Base-by-base conservation (phyloP, 2,329 filamentous ascomycete genomes). In the Xenoacremonium recifei region DNA sequence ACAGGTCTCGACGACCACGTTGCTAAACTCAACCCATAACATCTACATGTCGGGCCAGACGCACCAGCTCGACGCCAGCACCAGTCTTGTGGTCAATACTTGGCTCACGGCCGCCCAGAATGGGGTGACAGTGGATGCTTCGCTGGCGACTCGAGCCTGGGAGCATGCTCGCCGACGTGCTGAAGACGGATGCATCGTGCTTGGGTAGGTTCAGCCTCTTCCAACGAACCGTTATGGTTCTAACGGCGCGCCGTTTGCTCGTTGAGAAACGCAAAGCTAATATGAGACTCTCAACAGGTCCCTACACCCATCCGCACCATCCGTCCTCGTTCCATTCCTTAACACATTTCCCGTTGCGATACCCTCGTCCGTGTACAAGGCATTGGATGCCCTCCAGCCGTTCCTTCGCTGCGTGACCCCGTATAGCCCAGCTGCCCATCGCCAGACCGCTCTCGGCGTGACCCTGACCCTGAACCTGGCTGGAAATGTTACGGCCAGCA, bases 141-240 rank as follows among this genome's bases (percentile, higher is more conserved):
- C 86, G 17, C 69, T 99, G 37, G 87, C 88, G 13, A 75, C 81
- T 39, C 82, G 89, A 62, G 90, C 91, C 3, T 99, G 93, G 92
- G 93, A 99, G 69, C 93, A 99, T 73, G 92, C 93, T 42, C 81
- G 92, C 54, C 83, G 93, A 48, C 82, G 93, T 70, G 93, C 93
- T 31, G 93, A 99, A 65, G 93, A 99, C 70, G 91, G 89, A 13
- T 96, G 91, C 62, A 87, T 99, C 50, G 76, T 97, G 40, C 69
- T 99, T 53, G 87, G 87, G 89, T 95, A 75, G 54, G 82, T n/a
- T 20, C 21, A 2, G 21, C 6, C 20, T 16, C 1, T 38, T 4
- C 6, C n/a, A 1, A 6, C n/a, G n/a, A n/a, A n/a, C n/a, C n/a
- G n/a, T 13, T 34, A 12, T 12, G 16, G 11, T 19, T 34, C n/a